Evolutionary conservation across 2,329 filamentous ascomycete species (phyloP).

Genomic region (Venturiaceae sp.): DNA sequence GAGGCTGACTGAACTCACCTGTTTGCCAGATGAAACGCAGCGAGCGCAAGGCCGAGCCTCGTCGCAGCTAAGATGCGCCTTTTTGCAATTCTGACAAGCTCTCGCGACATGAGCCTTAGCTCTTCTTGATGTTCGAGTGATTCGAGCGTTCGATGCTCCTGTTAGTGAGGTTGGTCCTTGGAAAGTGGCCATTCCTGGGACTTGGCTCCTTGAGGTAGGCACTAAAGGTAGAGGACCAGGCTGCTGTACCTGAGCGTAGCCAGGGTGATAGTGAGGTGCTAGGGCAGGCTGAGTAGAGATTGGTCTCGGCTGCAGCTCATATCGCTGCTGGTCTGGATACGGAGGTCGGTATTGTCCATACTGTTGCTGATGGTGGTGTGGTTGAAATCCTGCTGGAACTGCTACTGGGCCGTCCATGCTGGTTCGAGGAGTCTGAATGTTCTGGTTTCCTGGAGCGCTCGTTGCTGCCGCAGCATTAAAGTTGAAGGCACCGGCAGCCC

Average conservation of each 20-base stretch:
- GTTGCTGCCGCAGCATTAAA: background rate
- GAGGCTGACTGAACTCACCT: constrained; percentile 27
- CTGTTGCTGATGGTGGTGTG: background rate
- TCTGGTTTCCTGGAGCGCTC: background rate
- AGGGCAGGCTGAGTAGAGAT: background rate
- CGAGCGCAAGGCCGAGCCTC: constrained; percentile 68
- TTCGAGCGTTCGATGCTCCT: background rate
- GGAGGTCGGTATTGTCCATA: constrained; percentile 2
- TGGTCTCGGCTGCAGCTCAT: constrained; percentile 5
- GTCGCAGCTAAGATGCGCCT: constrained; percentile 61
- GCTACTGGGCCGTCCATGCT: constrained; percentile 4
- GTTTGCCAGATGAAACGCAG: constrained; percentile 67
- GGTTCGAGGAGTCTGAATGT: background rate
- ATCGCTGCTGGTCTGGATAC: background rate
- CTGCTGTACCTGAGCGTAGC: background rate
- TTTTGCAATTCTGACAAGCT: constrained; percentile 78
- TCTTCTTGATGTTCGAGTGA: constrained; percentile 16
- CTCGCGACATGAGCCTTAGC: constrained; percentile 76
- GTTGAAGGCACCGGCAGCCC: background rate
- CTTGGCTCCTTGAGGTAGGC: background rate
- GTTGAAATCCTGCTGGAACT: background rate
- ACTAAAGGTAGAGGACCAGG: background rate
- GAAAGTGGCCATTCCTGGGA: background rate
- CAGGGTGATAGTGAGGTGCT: background rate
- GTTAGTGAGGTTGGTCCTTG: constrained; percentile 7